These are phyloP conservation scores for Mycocentrospora acerina DNA, from an alignment of 2,329 filamentous ascomycete genomes.

Conservation along the genomic window DNA sequence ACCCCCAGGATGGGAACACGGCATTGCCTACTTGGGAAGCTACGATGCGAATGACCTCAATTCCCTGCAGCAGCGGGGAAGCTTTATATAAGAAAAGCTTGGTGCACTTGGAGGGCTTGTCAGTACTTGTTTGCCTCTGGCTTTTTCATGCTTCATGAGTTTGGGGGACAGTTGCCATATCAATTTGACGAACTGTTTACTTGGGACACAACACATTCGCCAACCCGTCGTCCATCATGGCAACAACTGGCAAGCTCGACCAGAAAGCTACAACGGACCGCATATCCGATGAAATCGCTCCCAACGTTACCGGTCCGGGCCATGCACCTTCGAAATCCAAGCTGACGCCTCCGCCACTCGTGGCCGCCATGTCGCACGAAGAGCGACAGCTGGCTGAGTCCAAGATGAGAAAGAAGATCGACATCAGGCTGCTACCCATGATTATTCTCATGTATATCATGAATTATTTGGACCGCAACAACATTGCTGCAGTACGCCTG, in stretches of 20 bases:
- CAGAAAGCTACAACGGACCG: slow-evolving; percentile 23
- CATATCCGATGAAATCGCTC: slow-evolving; percentile 25
- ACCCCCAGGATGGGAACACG: too few species aligned
- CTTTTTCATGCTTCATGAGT: not conserved
- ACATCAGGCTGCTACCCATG: slow-evolving; percentile 66
- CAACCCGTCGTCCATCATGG: slow-evolving; percentile 17
- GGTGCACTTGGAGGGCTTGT: slow-evolving; percentile 1
- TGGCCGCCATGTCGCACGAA: slow-evolving; percentile 50
- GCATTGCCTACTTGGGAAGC: too few species aligned
- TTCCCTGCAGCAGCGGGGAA: too few species aligned
- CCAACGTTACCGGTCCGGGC: slow-evolving; percentile 11
- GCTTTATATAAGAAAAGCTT: too few species aligned
- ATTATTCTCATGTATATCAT: slow-evolving; percentile 74
- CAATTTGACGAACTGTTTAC: too few species aligned
- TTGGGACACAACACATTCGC: too few species aligned
- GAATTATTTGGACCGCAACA: slow-evolving; percentile 71
- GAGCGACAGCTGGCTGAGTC: slow-evolving; percentile 58
- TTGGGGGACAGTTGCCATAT: too few species aligned
- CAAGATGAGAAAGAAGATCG: slow-evolving; percentile 69
- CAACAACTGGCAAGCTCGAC: slow-evolving; percentile 16
- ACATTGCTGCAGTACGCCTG: slow-evolving; percentile 67
- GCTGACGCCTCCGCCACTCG: slow-evolving; percentile 35
- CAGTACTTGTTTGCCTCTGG: slow-evolving; percentile 2
- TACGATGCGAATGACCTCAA: too few species aligned
- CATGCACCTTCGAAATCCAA: slow-evolving; percentile 20